Evolutionary conservation across 306 rosid species (phyloP), one percentile per base, ranked within the genome.

Genomic region (Pyrus communis): DNA sequence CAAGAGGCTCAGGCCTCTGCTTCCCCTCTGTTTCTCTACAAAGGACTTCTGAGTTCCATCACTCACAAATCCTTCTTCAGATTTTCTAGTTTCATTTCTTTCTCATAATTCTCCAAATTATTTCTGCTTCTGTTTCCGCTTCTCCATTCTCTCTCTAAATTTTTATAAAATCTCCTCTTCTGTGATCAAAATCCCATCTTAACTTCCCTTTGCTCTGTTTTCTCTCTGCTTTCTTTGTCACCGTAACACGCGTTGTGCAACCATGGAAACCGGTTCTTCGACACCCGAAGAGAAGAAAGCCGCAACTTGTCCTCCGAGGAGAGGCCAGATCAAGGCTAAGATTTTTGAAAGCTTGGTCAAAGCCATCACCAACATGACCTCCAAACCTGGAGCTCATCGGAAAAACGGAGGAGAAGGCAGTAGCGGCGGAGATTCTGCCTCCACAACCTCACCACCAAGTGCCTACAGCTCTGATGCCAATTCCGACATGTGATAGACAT

Each of bases 291-390:
- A 46, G 57, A 60, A 22, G 21, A 57, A 66, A 30, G 25, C 40
- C 14, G 4, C 62, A 19, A 4, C 21, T 11, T 19, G 40, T 9
- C 38, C 74, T 1, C 80, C 76, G 3, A 78, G 22, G 23, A 66
- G 88, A 4, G 88, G 88, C 17, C 30, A 68, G 63, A 76, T 85
- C 73, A 85, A 80, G 45, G 77, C 19, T 63, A 67, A 66, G 23
- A 82, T 85, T 22, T 30, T 82, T 27, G 55, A 28, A 46, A 45
- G 33, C 74, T 45, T 85, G 27, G 19, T 80, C 57, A 80, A 77
- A 12, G 64, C 73, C 0, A 31, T 71, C 13, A 14, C 10, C 52
- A 46, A 78, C 76, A 22, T 62, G 27, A 25, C 38, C 31, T 43
- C 55, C 76, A 63, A 70, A 45, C 51, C 33, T 4, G 81, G 69